A percentile compares a stretch with the other conserved stretches of the same genome.
Conservation (phyloP, 1,284 basidiomycete species). For the Hymenochaete sp. region DNA sequence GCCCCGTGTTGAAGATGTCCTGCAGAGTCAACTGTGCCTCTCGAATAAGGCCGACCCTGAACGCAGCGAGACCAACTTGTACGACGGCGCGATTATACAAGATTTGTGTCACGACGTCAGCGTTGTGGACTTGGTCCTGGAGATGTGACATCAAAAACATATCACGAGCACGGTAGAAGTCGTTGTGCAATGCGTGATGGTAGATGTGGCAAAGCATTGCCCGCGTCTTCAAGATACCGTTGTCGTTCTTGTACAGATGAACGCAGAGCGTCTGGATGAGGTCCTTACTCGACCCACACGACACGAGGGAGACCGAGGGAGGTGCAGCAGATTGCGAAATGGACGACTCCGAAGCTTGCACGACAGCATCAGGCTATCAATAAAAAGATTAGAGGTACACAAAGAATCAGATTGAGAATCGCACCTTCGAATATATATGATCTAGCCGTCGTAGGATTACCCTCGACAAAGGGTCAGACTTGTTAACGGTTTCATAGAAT, state of each 20-base stretch:
- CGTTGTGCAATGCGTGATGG: constrained; percentile 92
- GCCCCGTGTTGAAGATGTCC: constrained; percentile 94
- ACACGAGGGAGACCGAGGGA: constrained; percentile 48
- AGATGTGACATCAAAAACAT: constrained; percentile 99
- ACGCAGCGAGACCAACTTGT: constrained; percentile 94
- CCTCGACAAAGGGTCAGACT: constrained; percentile 74
- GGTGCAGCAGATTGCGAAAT: constrained; percentile 48
- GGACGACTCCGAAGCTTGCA: constrained; percentile 80
- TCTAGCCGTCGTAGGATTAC: constrained; percentile 94
- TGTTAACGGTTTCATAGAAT: constrained; percentile 77
- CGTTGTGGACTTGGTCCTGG: constrained; percentile 91
- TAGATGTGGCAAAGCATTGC: constrained; percentile 98
- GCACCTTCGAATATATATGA: constrained; percentile 96
- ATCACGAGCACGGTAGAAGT: constrained; percentile 95
- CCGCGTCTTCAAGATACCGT: constrained; percentile 86
- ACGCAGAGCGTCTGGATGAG: constrained; percentile 88
- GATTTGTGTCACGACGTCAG: constrained; percentile 96
- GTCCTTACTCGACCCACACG: constrained; percentile 50
- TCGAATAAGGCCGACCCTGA: constrained; percentile 90
- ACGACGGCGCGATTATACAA: constrained; percentile 97
- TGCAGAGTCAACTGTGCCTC: constrained; percentile 90
- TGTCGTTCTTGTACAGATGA: constrained; percentile 88
- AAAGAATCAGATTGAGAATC: neutral
- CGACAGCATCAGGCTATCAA: constrained; percentile 81
- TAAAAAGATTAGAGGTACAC: neutral